Evolutionary conservation across 345 rosid species (phyloP).

Genomic region (Lepidium aucheri): DNA sequence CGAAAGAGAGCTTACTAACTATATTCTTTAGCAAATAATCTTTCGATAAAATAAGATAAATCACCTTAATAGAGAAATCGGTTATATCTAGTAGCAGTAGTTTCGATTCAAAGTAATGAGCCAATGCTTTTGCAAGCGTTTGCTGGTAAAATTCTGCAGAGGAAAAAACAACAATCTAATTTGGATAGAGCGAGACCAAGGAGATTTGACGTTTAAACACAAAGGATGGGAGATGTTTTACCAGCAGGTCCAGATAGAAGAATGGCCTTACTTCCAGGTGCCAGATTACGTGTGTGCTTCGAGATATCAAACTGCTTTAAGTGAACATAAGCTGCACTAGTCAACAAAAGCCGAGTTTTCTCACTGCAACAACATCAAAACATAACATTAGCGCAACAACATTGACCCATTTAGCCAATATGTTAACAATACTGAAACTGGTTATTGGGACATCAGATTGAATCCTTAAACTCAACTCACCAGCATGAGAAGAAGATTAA

Average conservation of each 20-base stretch:
- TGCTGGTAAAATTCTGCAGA: conserved; percentile 82
- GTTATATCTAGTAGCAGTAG: conserved; percentile 66
- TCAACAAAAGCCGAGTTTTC: conserved; percentile 59
- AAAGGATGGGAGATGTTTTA: conserved; percentile 25
- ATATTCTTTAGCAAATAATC: neutral
- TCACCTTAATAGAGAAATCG: conserved; percentile 81
- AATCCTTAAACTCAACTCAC: neutral
- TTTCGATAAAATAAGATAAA: neutral
- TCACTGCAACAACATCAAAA: conserved; percentile 43
- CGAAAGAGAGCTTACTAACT: neutral
- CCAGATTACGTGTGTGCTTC: conserved; percentile 83
- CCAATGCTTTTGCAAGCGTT: conserved; percentile 89
- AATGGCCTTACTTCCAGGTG: conserved; percentile 86
- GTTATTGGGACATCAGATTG: no score
- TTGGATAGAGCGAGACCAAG: neutral
- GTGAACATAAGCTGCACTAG: conserved; percentile 84
- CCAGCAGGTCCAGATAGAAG: conserved; percentile 92
- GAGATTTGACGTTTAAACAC: neutral
- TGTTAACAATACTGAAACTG: neutral
- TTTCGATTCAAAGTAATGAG: conserved; percentile 77
- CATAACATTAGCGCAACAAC: neutral
- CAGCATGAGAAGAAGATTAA: neutral
- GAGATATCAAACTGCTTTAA: conserved; percentile 75
- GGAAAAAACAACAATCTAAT: neutral
- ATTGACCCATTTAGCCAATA: neutral